Evolutionary conservation across 148 eudicot species (phyloP), one percentile per base, ranked within the genome.

Genomic region (Spergularia marina): DNA sequence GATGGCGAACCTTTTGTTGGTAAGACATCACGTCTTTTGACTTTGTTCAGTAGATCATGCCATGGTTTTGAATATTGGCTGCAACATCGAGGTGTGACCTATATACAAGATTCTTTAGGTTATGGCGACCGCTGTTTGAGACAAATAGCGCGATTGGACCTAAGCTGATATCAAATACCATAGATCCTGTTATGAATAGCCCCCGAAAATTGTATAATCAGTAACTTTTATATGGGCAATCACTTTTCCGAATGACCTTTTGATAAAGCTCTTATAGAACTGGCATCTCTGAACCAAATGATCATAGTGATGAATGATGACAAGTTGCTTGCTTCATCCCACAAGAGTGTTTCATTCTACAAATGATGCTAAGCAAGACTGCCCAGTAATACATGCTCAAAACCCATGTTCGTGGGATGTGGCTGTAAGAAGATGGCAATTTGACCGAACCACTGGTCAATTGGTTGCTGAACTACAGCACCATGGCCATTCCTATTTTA

Each of bases 1-100:
- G 90, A 91, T 75, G 93, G 93, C 76, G 88, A 66, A 70, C 94
- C 98, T 65, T 96, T 84, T 84, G 74, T 96, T 63, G 99, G 99
- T 96, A 87, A 21, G 53, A 56, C 65, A 73, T 74, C 36, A 4
- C 36, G 54, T 16, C 13, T 53, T 68, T 65, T 47, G 61, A 12
- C 70, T 64, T 17, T 12, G 13, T 1, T 65, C 47, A 55, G 44
- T 23, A 23, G 13, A 21, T 10, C 12, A 21, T 14, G 49, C 10
- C 49, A 44, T 44, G 49, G 49, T 44, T 44, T 44, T 44, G 49
- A 44, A 44, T 44, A 44, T 44, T 9, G 49, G 49, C 49, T 9
- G 49, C 49, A 9, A 9, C 49, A 6, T 5, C 10, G 8, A 44
- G 49, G 10, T 9, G 8, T 44, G 8, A 44, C 49, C 7, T 6